Conservation (phyloP, 371 early-diverging fungal genomes). For the Lichtheimia ramosa region DNA sequence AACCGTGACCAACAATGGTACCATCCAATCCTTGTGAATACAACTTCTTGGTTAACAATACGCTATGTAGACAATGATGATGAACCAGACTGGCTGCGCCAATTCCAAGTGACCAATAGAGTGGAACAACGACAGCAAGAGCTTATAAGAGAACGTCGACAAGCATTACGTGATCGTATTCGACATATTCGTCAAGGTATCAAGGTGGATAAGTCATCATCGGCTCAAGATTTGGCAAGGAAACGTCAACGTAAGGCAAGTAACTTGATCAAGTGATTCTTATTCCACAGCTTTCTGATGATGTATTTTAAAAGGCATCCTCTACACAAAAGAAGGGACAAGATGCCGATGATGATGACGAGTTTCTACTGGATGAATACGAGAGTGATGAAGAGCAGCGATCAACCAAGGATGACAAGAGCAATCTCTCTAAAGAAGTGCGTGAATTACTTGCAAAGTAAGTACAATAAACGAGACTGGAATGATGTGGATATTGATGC, state of each 20-base stretch:
- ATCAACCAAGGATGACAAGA: slow-evolving; percentile 1
- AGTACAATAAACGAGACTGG: not conserved
- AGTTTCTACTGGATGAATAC: slow-evolving; percentile 68
- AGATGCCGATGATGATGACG: slow-evolving; percentile 39
- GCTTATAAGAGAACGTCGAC: slow-evolving; percentile 16
- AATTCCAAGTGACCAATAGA: slow-evolving; percentile 21
- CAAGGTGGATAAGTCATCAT: too few relatives aligned
- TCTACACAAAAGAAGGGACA: not conserved
- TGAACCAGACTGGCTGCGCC: slow-evolving; percentile 50
- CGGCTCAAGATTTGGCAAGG: too few relatives aligned
- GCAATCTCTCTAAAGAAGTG: slow-evolving; percentile 57
- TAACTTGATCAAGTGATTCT: too few relatives aligned
- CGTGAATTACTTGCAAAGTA: slow-evolving; percentile 55
- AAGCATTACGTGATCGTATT: slow-evolving; percentile 29
- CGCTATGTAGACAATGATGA: slow-evolving; percentile 7
- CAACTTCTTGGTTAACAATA: too few relatives aligned
- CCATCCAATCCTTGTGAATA: too few relatives aligned
- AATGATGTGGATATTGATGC: too few relatives aligned
- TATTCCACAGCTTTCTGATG: too few relatives aligned
- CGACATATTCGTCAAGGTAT: slow-evolving; percentile 19
- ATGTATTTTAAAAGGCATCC: slow-evolving; percentile 7
- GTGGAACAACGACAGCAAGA: slow-evolving; percentile 8
- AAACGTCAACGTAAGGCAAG: too few relatives aligned
- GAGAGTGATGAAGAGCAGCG: slow-evolving; percentile 57
- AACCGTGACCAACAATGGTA: too few relatives aligned